These are phyloP conservation scores for Mollisiaceae sp. DNA, from an alignment of 2,329 filamentous ascomycete species.

Conservation along the genomic window DNA sequence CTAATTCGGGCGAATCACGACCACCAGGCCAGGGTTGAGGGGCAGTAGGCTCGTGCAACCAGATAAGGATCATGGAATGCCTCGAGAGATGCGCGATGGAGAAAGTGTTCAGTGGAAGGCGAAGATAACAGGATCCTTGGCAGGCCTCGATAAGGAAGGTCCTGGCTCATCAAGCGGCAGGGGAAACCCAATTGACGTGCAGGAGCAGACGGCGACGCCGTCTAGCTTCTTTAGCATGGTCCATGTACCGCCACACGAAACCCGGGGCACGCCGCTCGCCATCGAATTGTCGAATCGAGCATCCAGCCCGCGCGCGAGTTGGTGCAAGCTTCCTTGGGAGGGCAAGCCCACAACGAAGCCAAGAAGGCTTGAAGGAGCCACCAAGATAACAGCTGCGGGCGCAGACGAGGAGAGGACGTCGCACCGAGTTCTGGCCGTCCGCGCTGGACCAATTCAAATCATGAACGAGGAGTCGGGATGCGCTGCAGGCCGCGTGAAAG, in stretches of 20 bases:
- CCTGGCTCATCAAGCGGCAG: slow-evolving; percentile 2
- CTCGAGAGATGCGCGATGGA: neutral
- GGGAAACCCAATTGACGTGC: neutral
- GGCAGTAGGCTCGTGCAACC: slow-evolving; percentile 14
- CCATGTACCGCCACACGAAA: neutral
- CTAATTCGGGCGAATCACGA: slow-evolving; percentile 9
- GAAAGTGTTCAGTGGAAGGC: slow-evolving; percentile 10
- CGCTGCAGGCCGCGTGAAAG: neutral
- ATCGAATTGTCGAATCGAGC: neutral
- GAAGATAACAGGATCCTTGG: slow-evolving; percentile 20
- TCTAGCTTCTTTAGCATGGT: neutral
- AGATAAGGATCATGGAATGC: slow-evolving; percentile 18
- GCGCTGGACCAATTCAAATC: neutral
- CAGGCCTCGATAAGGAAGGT: slow-evolving; percentile 25
- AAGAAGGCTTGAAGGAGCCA: slow-evolving; percentile 3
- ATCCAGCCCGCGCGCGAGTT: neutral
- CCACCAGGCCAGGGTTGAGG: neutral
- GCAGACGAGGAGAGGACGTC: neutral
- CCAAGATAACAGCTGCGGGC: neutral
- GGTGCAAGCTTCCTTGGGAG: neutral
- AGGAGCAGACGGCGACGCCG: neutral
- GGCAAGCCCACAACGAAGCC: slow-evolving; percentile 1
- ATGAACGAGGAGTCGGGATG: neutral
- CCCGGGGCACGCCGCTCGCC: slow-evolving; percentile 3
- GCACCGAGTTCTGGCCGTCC: neutral